Evolutionary conservation across 257 asterid genomes (phyloP), one percentile per base, ranked within the genome.

Genomic region (Henckelia pumila): DNA sequence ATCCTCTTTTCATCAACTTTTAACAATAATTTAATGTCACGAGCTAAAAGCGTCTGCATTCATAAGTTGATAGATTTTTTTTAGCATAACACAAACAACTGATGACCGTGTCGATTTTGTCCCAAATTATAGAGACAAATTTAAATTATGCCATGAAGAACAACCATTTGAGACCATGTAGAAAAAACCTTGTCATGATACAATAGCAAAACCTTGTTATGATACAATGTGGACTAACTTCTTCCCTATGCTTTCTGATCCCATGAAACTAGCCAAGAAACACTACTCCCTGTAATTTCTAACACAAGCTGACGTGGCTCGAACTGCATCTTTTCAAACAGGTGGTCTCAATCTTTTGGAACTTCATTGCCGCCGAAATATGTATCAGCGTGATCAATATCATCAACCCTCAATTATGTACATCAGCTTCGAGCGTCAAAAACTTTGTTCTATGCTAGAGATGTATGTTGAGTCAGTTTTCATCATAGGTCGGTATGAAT

Each of bases 401-500:
- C 72, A 76, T 64, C 65, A 52, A 63, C 70, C 7, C 21, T 47
- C 55, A 16, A 10, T 13, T 14, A 14, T 40, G 52, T 79, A 57
- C 64, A 50, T 61, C 77, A 56, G 65, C 70, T 59, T 72, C 64
- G 40, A 52, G 77, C 26, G 30, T 74, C 79, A 49, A 76, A 61
- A 76, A 22, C 26, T 32, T 47, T 55, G 66, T 56, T 50, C 23
- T 69, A 58, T 58, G 60, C 56, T 61, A 68, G 37, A 68, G 21
- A 47, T 0, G 21, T 47, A 60, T 66, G 53, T 30, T 28, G 20
- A 60, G 75, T 88, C 87, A 88, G 68, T 73, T 86, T 35, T 85
- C 81, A 29, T 72, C 80, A 80, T 88, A 85, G 21, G 89, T 78
- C 3, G 98, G 98, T 64, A 89, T 84, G 71, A 84, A 85, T 73